Evolutionary conservation across 2,329 filamentous ascomycete species (phyloP).

Genomic region (Botryotinia calthae): DNA sequence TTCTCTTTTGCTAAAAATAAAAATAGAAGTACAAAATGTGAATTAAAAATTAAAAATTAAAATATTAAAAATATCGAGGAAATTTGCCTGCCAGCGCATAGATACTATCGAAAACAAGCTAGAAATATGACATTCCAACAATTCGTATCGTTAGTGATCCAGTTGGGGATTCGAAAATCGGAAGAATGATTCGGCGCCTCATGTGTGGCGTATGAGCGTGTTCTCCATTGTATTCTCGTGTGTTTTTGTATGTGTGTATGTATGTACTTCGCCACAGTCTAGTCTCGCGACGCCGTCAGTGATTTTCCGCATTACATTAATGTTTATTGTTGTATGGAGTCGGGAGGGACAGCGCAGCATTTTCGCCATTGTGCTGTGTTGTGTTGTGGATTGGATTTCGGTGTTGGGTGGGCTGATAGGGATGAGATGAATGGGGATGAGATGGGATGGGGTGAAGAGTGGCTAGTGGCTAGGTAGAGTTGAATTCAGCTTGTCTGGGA

Average conservation of each 20-base stretch:
- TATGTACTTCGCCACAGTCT: slow-evolving; percentile 32
- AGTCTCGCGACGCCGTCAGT: slow-evolving; percentile 7
- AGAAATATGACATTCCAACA: not conserved
- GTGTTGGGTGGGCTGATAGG: not conserved
- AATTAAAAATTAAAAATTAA: no score
- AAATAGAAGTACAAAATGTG: not conserved
- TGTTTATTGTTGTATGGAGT: not conserved
- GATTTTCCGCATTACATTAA: not conserved
- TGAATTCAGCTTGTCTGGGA: slow-evolving; percentile 35
- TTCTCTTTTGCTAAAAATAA: not conserved
- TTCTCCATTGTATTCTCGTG: slow-evolving; percentile 8
- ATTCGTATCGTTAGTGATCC: not conserved
- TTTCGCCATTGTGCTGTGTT: not conserved
- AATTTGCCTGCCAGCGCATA: slow-evolving; percentile 22
- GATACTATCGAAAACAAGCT: not conserved
- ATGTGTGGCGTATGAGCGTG: not conserved
- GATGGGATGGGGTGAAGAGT: no score
- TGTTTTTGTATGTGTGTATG: not conserved
- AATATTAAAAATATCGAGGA: not conserved
- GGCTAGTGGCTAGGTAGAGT: not conserved
- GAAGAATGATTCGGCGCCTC: not conserved
- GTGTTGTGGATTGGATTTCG: not conserved
- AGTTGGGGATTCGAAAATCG: not conserved
- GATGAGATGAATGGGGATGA: no score
- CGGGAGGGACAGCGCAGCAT: slow-evolving; percentile 29